These are phyloP conservation scores for Pseudonitzschia pungens DNA, from an alignment of 108 stramenopile genomes.

Conservation along the genomic window DNA sequence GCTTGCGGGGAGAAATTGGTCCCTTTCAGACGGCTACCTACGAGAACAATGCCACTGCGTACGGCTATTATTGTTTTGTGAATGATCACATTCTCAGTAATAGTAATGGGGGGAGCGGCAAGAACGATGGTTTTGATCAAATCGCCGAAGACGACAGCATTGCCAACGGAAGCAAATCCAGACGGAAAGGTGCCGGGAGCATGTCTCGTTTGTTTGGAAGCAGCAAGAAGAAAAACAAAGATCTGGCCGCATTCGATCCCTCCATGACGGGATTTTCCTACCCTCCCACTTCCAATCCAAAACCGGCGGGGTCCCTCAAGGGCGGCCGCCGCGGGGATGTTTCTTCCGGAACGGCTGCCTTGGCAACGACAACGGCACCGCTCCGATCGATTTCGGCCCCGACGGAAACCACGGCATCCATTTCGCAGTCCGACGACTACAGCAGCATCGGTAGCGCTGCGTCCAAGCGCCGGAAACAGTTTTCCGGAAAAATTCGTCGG, in stretches of 20 bases:
- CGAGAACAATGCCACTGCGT: background rate
- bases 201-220: conserved; percentile 2
- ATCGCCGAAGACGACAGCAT: background rate
- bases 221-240: background rate
- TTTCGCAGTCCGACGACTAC: background rate
- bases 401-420: background rate
- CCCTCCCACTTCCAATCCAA: background rate
- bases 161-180: background rate
- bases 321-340: background rate
- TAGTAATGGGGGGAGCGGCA: background rate
- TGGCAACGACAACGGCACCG: background rate
- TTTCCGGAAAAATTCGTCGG: conserved; percentile 5
- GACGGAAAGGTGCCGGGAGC: background rate
- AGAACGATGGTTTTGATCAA: background rate
- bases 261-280: conserved; percentile 3
- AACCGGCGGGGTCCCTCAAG: conserved; percentile 4
- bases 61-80: conserved; percentile 7
- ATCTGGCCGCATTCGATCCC: background rate
- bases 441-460: background rate
- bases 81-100: background rate
- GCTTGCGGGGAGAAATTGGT: conserved; percentile 37
- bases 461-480: background rate
- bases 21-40: background rate
- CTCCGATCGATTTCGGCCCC: background rate
- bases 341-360: background rate